phyloP scores from a whole-genome alignment of 2,329 filamentous ascomycete genomes.

The Alternaria metachromatica region DNA sequence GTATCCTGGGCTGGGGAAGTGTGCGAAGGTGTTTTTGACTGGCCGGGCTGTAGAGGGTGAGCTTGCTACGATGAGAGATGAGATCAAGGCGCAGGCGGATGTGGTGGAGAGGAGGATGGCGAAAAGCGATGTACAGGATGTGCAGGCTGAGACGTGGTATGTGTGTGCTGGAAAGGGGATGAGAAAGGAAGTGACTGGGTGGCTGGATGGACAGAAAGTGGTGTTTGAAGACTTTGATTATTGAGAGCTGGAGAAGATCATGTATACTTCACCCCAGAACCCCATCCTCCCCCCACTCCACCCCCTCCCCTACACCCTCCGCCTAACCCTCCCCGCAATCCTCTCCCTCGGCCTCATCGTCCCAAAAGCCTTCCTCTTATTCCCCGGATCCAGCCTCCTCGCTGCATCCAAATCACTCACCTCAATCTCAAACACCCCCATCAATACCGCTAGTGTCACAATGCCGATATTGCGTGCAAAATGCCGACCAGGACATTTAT shows the following conservation, averaged over 20 bases:
- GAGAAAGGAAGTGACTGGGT: constrained; percentile 56
- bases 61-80: constrained; percentile 33
- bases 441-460: constrained; percentile 11
- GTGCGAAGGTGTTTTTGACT: constrained; percentile 71
- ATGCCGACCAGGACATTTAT: constrained; percentile 25
- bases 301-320: background rate
- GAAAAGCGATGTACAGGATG: constrained; percentile 51
- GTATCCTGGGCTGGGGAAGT: constrained; percentile 59
- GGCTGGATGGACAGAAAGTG: constrained; percentile 56
- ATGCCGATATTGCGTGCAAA: constrained; percentile 24
- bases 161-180: constrained; percentile 63
- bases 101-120: constrained; percentile 56
- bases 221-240: constrained; percentile 61
- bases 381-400: background rate
- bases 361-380: constrained; percentile 7
- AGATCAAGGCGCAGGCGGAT: constrained; percentile 44
- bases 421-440: constrained; percentile 12
- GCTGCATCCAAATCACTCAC: background rate
- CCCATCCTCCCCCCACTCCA: too few relatives aligned
- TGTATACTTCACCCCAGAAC: background rate
- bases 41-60: constrained; percentile 38
- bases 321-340: constrained; percentile 10
- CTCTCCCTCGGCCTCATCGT: constrained; percentile 8
- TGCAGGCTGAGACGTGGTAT: constrained; percentile 60
- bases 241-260: background rate